A percentile compares a stretch with the other conserved stretches of the same genome.
phyloP scores from a whole-genome alignment of 2,329 filamentous ascomycete genomes.

The Colletotrichum phormii region DNA sequence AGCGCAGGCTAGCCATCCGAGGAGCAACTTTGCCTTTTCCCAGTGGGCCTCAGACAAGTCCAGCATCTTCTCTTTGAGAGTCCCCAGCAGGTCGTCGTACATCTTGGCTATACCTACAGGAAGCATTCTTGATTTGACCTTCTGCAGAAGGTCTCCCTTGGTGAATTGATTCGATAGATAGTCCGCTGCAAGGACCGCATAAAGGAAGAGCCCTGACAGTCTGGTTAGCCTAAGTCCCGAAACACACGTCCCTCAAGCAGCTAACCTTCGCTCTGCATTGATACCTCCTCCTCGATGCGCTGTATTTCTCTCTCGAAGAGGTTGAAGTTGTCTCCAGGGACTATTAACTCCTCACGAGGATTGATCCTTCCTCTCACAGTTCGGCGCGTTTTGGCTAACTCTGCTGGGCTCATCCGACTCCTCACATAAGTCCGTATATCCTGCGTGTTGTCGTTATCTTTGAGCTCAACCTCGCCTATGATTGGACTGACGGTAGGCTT shows the following conservation, averaged over 20 bases:
- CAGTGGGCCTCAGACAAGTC: slow-evolving; percentile 34
- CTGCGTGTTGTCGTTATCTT: slow-evolving; percentile 34
- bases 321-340: neutral
- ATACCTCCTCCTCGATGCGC: slow-evolving; percentile 24
- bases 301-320: neutral
- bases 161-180: slow-evolving; percentile 42
- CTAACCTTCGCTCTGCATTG: slow-evolving; percentile 28
- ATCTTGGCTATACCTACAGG: slow-evolving; percentile 9
- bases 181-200: slow-evolving; percentile 45
- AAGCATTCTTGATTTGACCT: slow-evolving; percentile 38
- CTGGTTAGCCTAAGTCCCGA: neutral
- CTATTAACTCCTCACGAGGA: neutral
- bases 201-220: slow-evolving; percentile 46
- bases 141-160: slow-evolving; percentile 33
- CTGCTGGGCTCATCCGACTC: neutral
- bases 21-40: slow-evolving; percentile 44
- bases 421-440: slow-evolving; percentile 32
- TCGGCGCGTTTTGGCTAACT: neutral
- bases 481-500: slow-evolving; percentile 21
- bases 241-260: neutral
- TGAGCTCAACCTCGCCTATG: slow-evolving; percentile 46
- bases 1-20: slow-evolving; percentile 54
- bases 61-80: slow-evolving; percentile 15
- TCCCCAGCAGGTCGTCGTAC: slow-evolving; percentile 42
- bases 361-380: neutral